Evolutionary conservation across 202 grass and related monocot species (phyloP), one percentile per base, ranked within the genome.

Genomic region (Thinopyrum obtusiflorum): DNA sequence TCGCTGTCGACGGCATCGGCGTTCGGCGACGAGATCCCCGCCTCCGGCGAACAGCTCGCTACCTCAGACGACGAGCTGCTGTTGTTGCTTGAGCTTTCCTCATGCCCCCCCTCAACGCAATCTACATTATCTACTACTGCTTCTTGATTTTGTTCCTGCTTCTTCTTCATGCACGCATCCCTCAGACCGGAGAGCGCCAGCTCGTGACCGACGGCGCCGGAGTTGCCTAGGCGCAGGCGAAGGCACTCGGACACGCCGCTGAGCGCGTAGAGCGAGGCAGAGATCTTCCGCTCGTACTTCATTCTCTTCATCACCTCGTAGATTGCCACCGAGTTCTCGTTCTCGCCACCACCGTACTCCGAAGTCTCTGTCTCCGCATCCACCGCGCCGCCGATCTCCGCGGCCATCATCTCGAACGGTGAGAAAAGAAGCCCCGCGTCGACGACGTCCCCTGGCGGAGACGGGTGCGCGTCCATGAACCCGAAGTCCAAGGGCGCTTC

Each of bases 251-350:
- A 86, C 42, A 90, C 44, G 40, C 88, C 80, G 59, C 66, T 86
- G 80, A 90, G 79, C 8, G 84, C 88, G 25, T 90, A 90, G 47
- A 90, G 80, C 9, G 88, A 90, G 55, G 88, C 88, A 13, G 88
- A 90, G 24, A 90, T 61, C 65, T 90, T 80, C 59, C 88, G 65
- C 80, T 90, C 80, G 61, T 90, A 90, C 73, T 79, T 90, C 88
- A 90, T 86, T 80, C 88, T 83, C 84, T 74, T 90, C 88, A 86
- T 80, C 32, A 61, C 84, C 64, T 77, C 84, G 57, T 86, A 2
- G 72, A 89, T 86, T 73, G 60, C 39, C 55, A 25, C 25, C 28
- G 21, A 1, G 23, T 32, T 26, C 37, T 24, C 65, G 73, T 25
- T 44, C 40, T 47, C 47, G 42, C 42, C 65, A 4, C 47, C 21